Evolutionary conservation across 495 filamentous ascomycete species (phyloP), one percentile per base, ranked within the genome.

Genomic region (Penicillium coprophilum): DNA sequence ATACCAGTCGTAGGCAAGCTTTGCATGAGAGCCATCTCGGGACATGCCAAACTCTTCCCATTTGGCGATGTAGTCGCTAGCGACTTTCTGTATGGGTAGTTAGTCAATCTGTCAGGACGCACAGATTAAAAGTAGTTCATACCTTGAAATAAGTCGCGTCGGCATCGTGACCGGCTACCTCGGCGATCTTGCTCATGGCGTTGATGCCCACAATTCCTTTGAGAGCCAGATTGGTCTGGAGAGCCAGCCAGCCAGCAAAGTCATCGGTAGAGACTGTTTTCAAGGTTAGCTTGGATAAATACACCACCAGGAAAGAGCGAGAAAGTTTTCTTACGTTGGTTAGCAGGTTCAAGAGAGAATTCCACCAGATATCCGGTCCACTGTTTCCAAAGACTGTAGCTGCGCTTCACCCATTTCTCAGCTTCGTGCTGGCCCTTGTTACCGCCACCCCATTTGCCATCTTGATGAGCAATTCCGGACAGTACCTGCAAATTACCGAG

Each of bases 141-240:
- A 79, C 81, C 75, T 78, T 80, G 69, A 88, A 96, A 57, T 87
- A 78, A 41, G 81, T 77, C 9, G 81, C 83, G 46, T 96, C 90
- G 5, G 75, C 73, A 6, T 80, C 67, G n/a, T 90, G 71, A 20
- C 85, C 90, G 9, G 88, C 75, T 3, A 92, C 69, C 30, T 80
- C 81, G 8, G 93, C 82, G 28, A 97, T 82, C 64, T 92, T 86
- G 69, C 86, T 86, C 90, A 97, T 96, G 45, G 93, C 93, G 65
- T 88, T 87, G 74, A 97, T 96, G 34, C 93, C 93, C 60, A 97
- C 81, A 62, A 97, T 95, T 6, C 92, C 93, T 66, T 96, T 97
- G 27, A 97, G 73, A 1, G 93, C 93, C 8, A 97, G 77, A 60
- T 97, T 97, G 1, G 93, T 96, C 68, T 96, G 92, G 49, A 96